These are phyloP conservation scores for Globisporangium irregulare DNA, from an alignment of 352 stramenopile species.

Conservation along the genomic window DNA sequence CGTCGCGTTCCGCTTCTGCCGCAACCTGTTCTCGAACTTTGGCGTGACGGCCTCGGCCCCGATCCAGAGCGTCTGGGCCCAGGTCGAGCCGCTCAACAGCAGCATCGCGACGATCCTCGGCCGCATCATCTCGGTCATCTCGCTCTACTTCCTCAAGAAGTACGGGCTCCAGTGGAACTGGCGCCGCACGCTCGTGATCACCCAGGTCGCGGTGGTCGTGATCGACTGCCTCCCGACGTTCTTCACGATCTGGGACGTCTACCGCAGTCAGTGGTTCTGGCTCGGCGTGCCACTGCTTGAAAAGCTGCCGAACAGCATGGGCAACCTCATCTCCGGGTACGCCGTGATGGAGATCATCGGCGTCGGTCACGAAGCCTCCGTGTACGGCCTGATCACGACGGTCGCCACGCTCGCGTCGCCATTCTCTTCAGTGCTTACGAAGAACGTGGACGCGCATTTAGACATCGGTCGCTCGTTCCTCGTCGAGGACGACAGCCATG, in stretches of 20 bases:
- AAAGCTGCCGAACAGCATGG: conserved; percentile 21
- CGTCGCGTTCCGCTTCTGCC: conserved; percentile 22
- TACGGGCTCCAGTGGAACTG: conserved; percentile 25
- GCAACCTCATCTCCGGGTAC: conserved; percentile 20
- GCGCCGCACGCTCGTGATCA: conserved; percentile 15
- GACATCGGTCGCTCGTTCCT: conserved; percentile 18
- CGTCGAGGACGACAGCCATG: conserved; percentile 18
- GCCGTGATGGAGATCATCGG: conserved; percentile 23
- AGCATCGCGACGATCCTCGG: conserved; percentile 17
- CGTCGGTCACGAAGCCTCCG: conserved; percentile 22
- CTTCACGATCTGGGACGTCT: conserved; percentile 20
- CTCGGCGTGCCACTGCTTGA: conserved; percentile 20
- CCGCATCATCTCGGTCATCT: conserved; percentile 11
- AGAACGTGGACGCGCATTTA: conserved; percentile 19
- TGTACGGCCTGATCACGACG: conserved; percentile 26
- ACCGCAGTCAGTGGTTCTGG: conserved; percentile 25
- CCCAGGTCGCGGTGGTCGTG: conserved; percentile 17
- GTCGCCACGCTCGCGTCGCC: conserved; percentile 21
- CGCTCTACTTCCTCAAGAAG: conserved; percentile 20
- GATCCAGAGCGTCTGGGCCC: conserved; percentile 20
- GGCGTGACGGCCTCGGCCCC: conserved; percentile 9
- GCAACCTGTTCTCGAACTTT: conserved; percentile 18
- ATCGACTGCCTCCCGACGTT: conserved; percentile 22
- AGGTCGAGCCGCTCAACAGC: conserved; percentile 17
- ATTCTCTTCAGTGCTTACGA: conserved; percentile 19